These are phyloP conservation scores for Colletotrichum plurivorum DNA, from an alignment of 2,329 filamentous ascomycete species.

Conservation along the genomic window DNA sequence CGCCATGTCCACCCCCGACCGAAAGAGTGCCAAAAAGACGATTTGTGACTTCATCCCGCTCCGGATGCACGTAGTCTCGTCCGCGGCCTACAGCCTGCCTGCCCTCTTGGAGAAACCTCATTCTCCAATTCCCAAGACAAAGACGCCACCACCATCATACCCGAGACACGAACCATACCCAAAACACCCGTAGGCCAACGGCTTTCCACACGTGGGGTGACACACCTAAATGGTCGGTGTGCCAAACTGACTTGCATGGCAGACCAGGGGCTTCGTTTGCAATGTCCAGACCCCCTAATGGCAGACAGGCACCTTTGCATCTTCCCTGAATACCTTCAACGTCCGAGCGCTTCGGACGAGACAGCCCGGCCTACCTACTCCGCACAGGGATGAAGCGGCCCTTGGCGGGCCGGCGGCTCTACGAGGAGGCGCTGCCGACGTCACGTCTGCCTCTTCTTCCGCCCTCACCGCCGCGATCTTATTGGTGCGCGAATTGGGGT, in stretches of 20 bases:
- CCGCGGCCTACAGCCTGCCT: neutral
- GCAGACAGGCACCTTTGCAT: too few relatives aligned
- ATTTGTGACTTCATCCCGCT: neutral
- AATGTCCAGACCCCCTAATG: neutral
- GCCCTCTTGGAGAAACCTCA: neutral
- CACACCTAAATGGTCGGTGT: neutral
- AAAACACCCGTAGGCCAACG: neutral
- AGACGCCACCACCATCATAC: neutral
- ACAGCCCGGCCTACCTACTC: neutral
- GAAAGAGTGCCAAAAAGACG: neutral
- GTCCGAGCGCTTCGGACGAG: neutral
- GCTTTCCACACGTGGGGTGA: neutral
- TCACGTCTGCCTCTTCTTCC: neutral
- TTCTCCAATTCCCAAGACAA: neutral
- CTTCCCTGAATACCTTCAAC: neutral
- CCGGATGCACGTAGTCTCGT: neutral
- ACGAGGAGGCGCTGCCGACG: neutral
- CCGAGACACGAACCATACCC: neutral
- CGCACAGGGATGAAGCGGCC: neutral
- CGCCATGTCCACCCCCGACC: neutral
- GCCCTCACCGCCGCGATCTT: neutral
- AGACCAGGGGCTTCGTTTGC: neutral
- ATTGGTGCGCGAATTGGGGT: slow-evolving; percentile 26
- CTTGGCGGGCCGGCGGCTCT: slow-evolving; percentile 30
- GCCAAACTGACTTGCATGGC: slow-evolving; percentile 1